Conservation (phyloP, 345 rosid genomes). For the Cardamine resedifolia region DNA sequence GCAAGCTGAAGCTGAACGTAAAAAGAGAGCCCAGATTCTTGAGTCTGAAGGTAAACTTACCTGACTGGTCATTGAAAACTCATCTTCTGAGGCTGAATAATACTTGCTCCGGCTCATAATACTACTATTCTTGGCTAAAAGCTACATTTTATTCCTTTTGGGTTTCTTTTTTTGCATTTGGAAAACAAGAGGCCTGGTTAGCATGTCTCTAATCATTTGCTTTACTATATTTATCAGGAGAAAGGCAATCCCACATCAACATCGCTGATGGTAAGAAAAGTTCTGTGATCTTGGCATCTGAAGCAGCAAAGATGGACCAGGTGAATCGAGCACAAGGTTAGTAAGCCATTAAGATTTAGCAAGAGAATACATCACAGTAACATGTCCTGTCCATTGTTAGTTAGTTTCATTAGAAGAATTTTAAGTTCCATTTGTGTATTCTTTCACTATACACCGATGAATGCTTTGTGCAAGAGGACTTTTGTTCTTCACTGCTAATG, state of each 20-base stretch:
- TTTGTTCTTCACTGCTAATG: conserved; percentile 4
- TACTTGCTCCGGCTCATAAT: conserved; percentile 5
- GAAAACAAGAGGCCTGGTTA: not conserved
- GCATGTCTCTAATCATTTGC: not conserved
- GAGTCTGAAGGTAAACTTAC: conserved; percentile 66
- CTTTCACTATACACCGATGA: not conserved
- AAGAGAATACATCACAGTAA: conserved; percentile 2
- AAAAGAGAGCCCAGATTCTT: conserved; percentile 89
- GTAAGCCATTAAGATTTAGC: conserved; percentile 24
- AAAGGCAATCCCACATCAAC: conserved; percentile 55
- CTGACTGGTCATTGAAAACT: not conserved
- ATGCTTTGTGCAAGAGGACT: conserved; percentile 9
- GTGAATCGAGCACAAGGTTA: conserved; percentile 68
- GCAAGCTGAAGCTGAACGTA: conserved; percentile 99
- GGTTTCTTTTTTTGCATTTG: not conserved
- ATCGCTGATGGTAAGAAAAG: conserved; percentile 87
- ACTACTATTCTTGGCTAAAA: conserved; percentile 6
- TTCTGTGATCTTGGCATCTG: conserved; percentile 68
- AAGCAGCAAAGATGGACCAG: conserved; percentile 81
- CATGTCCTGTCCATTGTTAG: conserved; percentile 5
- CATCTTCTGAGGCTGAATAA: conserved; percentile 3
- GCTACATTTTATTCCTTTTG: not conserved
- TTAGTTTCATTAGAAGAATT: not conserved
- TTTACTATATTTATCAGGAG: conserved; percentile 33
- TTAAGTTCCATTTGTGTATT: not conserved